Conservation (phyloP, 257 asterid species). For the Schizonepeta tenuifolia region DNA sequence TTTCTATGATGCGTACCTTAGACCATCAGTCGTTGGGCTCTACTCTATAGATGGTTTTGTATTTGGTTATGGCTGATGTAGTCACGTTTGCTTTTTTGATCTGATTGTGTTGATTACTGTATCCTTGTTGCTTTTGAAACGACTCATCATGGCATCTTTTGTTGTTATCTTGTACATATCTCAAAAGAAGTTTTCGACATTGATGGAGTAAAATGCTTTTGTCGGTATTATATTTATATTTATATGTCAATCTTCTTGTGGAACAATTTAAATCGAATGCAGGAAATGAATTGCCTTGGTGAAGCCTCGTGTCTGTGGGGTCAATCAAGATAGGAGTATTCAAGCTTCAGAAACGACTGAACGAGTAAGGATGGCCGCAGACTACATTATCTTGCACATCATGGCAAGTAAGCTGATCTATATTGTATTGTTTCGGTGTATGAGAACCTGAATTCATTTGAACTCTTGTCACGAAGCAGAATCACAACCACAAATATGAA, state of each 20-base stretch:
- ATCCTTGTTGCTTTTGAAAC: not conserved
- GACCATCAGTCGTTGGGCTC: no score
- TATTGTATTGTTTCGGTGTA: not conserved
- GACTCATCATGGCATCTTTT: not conserved
- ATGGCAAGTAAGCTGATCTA: not conserved
- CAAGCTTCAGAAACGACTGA: not conserved
- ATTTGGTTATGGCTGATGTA: not conserved
- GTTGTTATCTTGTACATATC: not conserved
- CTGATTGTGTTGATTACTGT: not conserved
- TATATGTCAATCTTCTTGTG: not conserved
- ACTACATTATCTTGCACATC: not conserved
- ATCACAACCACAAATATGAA: slow-evolving; percentile 2
- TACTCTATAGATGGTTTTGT: not conserved
- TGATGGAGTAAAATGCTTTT: not conserved
- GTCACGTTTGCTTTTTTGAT: not conserved
- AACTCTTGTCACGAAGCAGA: not conserved
- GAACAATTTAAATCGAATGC: not conserved
- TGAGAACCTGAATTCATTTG: slow-evolving; percentile 7
- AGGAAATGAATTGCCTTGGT: not conserved
- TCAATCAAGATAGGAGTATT: not conserved
- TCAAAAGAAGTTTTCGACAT: not conserved
- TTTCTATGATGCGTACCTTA: not conserved
- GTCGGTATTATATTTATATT: not conserved
- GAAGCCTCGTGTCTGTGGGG: not conserved
- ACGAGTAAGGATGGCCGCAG: not conserved